Evolutionary conservation across 176 grass and related monocot genomes (phyloP), one percentile per base, ranked within the genome.

Genomic region (Dactylis glomerata): DNA sequence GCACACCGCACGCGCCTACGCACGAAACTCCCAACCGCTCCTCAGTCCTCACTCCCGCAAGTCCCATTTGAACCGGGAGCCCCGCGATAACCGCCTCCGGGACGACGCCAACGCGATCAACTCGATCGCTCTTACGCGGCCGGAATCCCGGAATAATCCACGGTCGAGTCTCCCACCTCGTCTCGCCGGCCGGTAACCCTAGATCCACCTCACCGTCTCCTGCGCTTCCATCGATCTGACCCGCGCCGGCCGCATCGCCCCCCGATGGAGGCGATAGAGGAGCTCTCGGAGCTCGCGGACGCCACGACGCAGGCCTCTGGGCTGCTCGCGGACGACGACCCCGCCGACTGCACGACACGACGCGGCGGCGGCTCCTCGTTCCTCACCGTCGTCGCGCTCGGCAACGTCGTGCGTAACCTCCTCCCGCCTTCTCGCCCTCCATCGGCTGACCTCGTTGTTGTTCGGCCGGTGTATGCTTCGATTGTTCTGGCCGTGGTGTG

Each of bases 351-450:
- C 16, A 55, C 72, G 22, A 3, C 41, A 6, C 3, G 26, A 27
- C 77, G 47, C 14, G 15, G 62, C 82, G 72, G 94, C 24, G 79
- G 33, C 2, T 89, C 90, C n/a, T 87, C 92, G n/a, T 97, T 94
- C 80, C 90, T 94, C 77, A 97, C 86, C 86, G 92, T 85, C 47
- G 92, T 94, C 52, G 90, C 88, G 15, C 88, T 97, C 44, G 95
- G 95, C 84, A 97, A 97, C 86, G 86, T 94, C 55, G 95, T 97
- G 57, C 86, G 92, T 86, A 26, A 28, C 15, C 44, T 8, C 15
- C 20, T 27, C 15, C 15, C 15, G 14, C 62, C 62, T 65, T 41
- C 30, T 41, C 5, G 44, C 33, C 32, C 5, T 56, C 33, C 32
- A 32, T 72, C n/a, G 33, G 24, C 34, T 37, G 63, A 22, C 68